phyloP scores from a whole-genome alignment of 768 basidiomycete genomes.

The Nidularia pulvinata region DNA sequence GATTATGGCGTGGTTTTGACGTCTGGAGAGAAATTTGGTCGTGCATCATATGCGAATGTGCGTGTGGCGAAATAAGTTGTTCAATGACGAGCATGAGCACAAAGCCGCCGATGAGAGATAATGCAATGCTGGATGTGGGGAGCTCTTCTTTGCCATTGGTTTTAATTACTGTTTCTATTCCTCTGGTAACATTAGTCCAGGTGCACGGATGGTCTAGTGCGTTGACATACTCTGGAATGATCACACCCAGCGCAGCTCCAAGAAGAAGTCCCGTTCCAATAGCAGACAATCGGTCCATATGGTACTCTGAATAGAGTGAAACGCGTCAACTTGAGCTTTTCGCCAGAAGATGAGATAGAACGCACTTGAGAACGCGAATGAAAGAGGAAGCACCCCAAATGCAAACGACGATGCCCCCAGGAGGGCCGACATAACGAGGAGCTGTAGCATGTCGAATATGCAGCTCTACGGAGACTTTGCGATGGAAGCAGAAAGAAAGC shows the following conservation, averaged over 20 bases:
- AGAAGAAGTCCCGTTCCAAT: constrained; percentile 85
- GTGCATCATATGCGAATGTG: constrained; percentile 29
- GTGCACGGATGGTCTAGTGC: not conserved
- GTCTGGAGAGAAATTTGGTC: constrained; percentile 7
- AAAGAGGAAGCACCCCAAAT: constrained; percentile 76
- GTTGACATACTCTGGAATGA: constrained; percentile 85
- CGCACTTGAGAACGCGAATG: constrained; percentile 70
- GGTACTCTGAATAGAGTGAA: constrained; percentile 23
- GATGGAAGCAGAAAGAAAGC: no score
- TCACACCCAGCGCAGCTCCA: constrained; percentile 88
- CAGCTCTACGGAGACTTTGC: no score
- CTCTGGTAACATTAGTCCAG: constrained; percentile 39
- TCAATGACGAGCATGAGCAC: constrained; percentile 69
- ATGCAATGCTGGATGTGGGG: constrained; percentile 54
- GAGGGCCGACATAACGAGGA: constrained; percentile 57
- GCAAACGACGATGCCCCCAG: constrained; percentile 66
- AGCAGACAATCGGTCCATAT: constrained; percentile 25
- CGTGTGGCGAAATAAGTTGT: constrained; percentile 54
- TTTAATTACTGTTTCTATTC: constrained; percentile 60
- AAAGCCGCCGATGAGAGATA: constrained; percentile 66
- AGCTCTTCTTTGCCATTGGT: constrained; percentile 30
- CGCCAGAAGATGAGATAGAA: constrained; percentile 13
- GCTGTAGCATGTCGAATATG: constrained; percentile 25
- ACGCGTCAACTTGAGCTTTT: constrained; percentile 4
- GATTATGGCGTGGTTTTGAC: constrained; percentile 3